These are phyloP conservation scores for Acanthamoeba healyi DNA, from an alignment of 208 protist species.

Conservation along the genomic window DNA sequence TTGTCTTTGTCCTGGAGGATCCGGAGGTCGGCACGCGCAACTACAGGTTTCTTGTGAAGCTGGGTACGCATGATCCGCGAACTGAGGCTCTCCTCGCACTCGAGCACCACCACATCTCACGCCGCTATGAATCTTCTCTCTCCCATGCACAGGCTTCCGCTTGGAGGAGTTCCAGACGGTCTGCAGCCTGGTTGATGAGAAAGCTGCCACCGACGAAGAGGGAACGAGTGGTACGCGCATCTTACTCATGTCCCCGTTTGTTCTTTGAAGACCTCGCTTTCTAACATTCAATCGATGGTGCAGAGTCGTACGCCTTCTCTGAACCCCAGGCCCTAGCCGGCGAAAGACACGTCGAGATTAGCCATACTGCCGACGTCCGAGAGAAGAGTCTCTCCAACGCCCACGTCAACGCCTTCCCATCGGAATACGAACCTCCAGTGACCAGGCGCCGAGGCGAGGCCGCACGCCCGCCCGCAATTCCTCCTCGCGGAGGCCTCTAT, in stretches of 20 bases:
- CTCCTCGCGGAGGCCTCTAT: too few relatives aligned
- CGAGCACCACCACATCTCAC: neutral
- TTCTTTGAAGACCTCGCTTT: neutral
- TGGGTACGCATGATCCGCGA: neutral
- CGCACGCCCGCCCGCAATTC: too few relatives aligned
- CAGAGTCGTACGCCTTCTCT: too few relatives aligned
- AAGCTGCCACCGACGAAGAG: neutral
- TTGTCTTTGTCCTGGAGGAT: conserved; percentile 24
- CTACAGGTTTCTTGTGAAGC: conserved; percentile 14
- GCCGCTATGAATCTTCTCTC: neutral
- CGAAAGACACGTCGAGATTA: too few relatives aligned
- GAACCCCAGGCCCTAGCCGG: too few relatives aligned
- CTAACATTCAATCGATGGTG: too few relatives aligned
- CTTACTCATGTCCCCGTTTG: neutral
- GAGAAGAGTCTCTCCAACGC: too few relatives aligned
- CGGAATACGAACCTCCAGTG: too few relatives aligned
- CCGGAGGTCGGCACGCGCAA: neutral
- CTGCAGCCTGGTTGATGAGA: neutral
- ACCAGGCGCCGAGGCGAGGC: too few relatives aligned
- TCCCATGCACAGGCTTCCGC: neutral
- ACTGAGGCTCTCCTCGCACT: neutral
- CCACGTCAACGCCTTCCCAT: too few relatives aligned
- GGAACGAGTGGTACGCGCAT: neutral
- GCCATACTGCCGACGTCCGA: too few relatives aligned
- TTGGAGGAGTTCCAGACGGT: conserved; percentile 20